Conservation (phyloP, 306 rosid genomes). For the Pyrus bretschneideri region DNA sequence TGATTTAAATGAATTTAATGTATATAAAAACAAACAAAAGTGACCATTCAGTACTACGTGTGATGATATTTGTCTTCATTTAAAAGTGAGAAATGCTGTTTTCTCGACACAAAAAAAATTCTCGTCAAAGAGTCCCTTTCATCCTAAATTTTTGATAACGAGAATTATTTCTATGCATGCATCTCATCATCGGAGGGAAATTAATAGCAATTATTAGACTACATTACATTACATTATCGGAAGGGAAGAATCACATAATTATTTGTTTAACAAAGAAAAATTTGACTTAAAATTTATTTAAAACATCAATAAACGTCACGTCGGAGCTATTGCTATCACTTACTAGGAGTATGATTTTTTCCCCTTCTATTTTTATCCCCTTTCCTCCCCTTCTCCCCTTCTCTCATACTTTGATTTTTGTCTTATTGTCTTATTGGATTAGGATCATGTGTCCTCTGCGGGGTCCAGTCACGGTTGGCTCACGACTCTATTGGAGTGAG, state of each 20-base stretch:
- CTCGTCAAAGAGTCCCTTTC: background rate
- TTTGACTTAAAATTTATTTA: too few species aligned
- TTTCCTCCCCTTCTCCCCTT: too few species aligned
- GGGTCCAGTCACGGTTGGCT: background rate
- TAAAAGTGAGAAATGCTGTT: fast-evolving
- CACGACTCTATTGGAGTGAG: background rate
- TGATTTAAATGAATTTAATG: too few species aligned
- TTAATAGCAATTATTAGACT: background rate
- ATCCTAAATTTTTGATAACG: background rate
- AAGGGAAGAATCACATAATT: background rate
- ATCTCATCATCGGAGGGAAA: background rate
- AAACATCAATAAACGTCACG: background rate
- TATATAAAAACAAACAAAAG: too few species aligned
- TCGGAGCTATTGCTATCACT: background rate
- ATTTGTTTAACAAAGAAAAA: too few species aligned
- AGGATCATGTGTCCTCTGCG: background rate
- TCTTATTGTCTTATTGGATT: too few species aligned
- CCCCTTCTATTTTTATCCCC: fast-evolving
- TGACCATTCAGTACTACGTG: too few species aligned
- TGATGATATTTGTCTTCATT: too few species aligned
- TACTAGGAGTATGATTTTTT: too few species aligned
- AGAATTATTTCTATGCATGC: background rate
- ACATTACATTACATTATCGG: background rate
- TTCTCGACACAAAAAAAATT: too few species aligned
- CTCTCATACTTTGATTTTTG: too few species aligned